Conservation (phyloP, 1,284 basidiomycete genomes). For the Ceratorhiza oryzae-sativae region DNA sequence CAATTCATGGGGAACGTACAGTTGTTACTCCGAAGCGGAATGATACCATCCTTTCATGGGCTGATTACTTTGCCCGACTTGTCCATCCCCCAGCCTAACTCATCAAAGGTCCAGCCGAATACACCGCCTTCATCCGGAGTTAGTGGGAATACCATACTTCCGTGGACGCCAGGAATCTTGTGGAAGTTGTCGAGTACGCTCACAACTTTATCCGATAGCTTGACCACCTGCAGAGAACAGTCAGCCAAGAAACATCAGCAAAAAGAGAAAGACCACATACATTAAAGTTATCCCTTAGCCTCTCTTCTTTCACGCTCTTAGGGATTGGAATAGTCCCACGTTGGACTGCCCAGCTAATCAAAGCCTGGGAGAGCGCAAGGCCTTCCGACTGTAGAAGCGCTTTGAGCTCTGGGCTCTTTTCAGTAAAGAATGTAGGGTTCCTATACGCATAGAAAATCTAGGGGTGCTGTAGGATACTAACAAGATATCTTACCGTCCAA, state of each 20-base stretch:
- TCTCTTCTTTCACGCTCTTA: constrained; percentile 61
- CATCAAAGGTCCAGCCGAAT: constrained; percentile 22
- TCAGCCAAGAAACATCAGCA: background rate
- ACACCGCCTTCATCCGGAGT: background rate
- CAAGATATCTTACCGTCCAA: constrained; percentile 59
- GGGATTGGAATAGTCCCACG: constrained; percentile 78
- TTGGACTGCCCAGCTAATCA: constrained; percentile 82
- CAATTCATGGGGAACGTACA: no score
- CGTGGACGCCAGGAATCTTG: constrained; percentile 21
- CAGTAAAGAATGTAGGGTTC: constrained; percentile 12
- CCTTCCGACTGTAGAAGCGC: constrained; percentile 67
- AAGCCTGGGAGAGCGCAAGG: constrained; percentile 77
- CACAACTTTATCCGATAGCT: constrained; percentile 18
- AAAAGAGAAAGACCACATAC: background rate
- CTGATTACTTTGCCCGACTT: constrained; percentile 22
- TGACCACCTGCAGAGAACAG: background rate
- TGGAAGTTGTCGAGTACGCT: constrained; percentile 29
- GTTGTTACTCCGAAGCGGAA: no score
- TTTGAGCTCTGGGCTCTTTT: constrained; percentile 57
- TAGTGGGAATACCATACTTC: constrained; percentile 5
- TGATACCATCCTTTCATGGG: background rate
- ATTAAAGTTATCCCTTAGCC: constrained; percentile 24
- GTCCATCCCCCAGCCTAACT: constrained; percentile 31
- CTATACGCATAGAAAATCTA: constrained; percentile 11
- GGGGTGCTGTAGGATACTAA: constrained; percentile 46